Evolutionary conservation across 805 yeast species (phyloP), one percentile per base, ranked within the genome.

Genomic region (Candida jianshihensis): DNA sequence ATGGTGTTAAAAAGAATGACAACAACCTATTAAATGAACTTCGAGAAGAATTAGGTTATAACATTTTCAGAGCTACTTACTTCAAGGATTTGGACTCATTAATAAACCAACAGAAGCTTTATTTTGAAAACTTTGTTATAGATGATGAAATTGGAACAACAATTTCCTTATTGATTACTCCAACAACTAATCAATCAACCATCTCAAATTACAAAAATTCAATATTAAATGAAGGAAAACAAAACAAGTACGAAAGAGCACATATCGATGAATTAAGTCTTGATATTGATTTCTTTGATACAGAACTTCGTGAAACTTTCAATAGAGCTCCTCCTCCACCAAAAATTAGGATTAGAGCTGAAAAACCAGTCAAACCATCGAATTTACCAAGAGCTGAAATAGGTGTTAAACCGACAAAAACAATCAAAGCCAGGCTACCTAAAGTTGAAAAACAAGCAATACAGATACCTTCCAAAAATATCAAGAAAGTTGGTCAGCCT

Each of bases 61-160:
- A 54, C 1, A 61, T 77, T 14, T 89, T 81, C 45, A 66, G 73
- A 24, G 69, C 67, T 35, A 81, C 89, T 0, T 48, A 73, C 11
- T 48, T 52, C 6, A 64, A 69, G 6, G 81, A 74, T 43, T 59
- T 72, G 0, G 43, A 46, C 1, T 39, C 47, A 4, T 55, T 76
- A 20, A 56, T 55, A 5, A 41, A 44, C 1, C 54, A 62, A 11
- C 60, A 64, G 6, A 47, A 50, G 22, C 33, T 68, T 10, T 8
- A 28, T 4, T 13, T 19, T 9, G 49, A 49, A 17, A 50, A 53
- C 11, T 34, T 58, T 9, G 39, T 36, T 4, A 43, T 57, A 9
- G 42, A 49, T 4, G 49, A 49, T 1, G 49, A 51, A 4, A 40
- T 47, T 7, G 32, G 30, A 8, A 26, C 35, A 1, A 59, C 38